These are phyloP conservation scores for Moesziomyces parantarcticus DNA, from an alignment of 1,284 basidiomycete genomes.

Conservation along the genomic window DNA sequence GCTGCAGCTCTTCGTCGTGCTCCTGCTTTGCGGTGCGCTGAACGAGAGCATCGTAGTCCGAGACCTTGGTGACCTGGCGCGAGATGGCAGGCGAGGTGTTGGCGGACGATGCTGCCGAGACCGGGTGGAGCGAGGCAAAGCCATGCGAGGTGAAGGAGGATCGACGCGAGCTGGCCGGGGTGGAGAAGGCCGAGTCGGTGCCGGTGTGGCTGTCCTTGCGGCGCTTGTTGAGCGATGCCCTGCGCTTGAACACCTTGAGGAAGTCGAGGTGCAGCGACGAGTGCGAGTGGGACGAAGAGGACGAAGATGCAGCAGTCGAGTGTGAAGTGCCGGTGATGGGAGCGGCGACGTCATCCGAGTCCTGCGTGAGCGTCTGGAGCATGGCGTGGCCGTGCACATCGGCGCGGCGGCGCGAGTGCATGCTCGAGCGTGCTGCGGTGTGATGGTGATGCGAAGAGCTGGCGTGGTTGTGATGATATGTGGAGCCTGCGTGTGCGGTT, in stretches of 20 bases:
- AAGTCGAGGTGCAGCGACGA: constrained; percentile 19
- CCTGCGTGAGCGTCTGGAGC: constrained; percentile 29
- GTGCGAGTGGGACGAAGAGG: constrained; percentile 4
- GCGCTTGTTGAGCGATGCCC: constrained; percentile 5
- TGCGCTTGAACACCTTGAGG: constrained; percentile 25
- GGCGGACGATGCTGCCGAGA: constrained; percentile 30
- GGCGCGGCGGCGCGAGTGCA: constrained; percentile 4
- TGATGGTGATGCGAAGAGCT: constrained; percentile 1
- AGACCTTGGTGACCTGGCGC: constrained; percentile 33
- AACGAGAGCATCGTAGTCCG: constrained; percentile 37
- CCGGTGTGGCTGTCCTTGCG: constrained; percentile 3
- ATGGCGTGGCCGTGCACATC: constrained; percentile 14
- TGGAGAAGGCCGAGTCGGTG: constrained; percentile 32
- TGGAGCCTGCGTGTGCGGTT: constrained; percentile 8
- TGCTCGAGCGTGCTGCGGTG: not conserved
- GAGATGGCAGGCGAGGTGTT: constrained; percentile 42
- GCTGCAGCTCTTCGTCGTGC: constrained; percentile 22
- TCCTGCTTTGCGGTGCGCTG: constrained; percentile 21
- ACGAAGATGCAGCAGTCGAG: not conserved
- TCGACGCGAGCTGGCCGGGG: constrained; percentile 31
- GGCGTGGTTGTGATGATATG: constrained; percentile 4
- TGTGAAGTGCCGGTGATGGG: constrained; percentile 4
- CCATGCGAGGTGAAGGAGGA: constrained; percentile 34
- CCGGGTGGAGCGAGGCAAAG: constrained; percentile 23
- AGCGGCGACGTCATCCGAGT: constrained; percentile 17